Evolutionary conservation across 1,284 basidiomycete genomes (phyloP), one percentile per base, ranked within the genome.

Genomic region (Fomitopsis palustris): DNA sequence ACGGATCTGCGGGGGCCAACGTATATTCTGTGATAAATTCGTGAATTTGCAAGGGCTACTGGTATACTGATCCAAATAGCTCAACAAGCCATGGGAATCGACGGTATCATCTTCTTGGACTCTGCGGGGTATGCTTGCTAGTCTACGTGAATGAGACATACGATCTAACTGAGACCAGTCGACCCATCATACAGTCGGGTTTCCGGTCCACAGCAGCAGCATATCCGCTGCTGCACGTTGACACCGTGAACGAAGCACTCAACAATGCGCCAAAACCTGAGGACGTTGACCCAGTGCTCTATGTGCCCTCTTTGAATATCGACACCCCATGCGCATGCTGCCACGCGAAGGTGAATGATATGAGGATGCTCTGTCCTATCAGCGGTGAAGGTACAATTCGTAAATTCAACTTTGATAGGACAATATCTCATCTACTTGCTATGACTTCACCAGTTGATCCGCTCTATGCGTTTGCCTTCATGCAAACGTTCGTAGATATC

Each of bases 41-140:
- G n/a, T n/a, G n/a, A n/a, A n/a, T n/a, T n/a, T n/a, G n/a, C n/a
- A n/a, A n/a, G n/a, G n/a, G n/a, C n/a, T n/a, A n/a, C n/a, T n/a
- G n/a, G n/a, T n/a, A 17, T 42, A 42, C 5, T 14, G 9, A 43
- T 8, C 41, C 8, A 14, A 43, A 3, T 21, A 43, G 8, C 17
- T 6, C 41, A 14, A 37, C 41, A 8, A n/a, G 23, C 23, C 41
- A 92, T 95, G 82, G 84, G 83, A 59, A 88, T 97, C 72, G 95
- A 97, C 75, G 95, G 95, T 12, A 79, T 97, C 62, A 95, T 97
- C 69, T 88, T 96, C 62, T 79, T 96, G 57, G 93, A 95, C 74
- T 80, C 82, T 59, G 81, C 84, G 64, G 91, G 92, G 88, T 92
- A 67, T 68, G 87, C 77, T 38, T 55, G 60, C 35, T 25, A n/a